Percentiles rank a stretch among this genome's conserved stretches.
Evolutionary conservation across 495 filamentous ascomycete species (phyloP).

Genomic region (Hypoxylon lienhwacheense): DNA sequence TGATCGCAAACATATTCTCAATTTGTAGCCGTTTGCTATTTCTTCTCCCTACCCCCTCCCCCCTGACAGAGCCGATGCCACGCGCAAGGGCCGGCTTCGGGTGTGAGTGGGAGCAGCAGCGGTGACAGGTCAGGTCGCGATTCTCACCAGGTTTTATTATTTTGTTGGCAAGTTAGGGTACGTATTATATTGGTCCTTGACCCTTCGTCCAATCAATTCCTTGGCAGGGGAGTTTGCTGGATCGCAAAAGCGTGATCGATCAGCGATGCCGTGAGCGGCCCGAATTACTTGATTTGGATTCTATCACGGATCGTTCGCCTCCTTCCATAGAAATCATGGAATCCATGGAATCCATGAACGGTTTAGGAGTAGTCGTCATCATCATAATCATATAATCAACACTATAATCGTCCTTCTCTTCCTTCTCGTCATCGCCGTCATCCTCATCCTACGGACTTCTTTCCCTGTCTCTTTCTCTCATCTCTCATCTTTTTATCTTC

Average conservation of each 20-base stretch:
- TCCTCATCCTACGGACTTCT: constrained; percentile 20
- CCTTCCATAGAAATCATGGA: no score
- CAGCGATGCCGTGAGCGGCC: constrained; percentile 22
- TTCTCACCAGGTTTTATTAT: constrained; percentile 8
- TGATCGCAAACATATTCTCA: constrained; percentile 1
- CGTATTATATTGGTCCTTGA: neutral
- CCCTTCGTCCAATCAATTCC: constrained; percentile 18
- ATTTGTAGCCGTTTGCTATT: no score
- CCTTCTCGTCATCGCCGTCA: constrained; percentile 3
- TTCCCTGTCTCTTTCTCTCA: no score
- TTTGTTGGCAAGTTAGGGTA: constrained; percentile 17
- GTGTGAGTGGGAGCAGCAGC: constrained; percentile 13
- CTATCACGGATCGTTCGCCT: constrained; percentile 7
- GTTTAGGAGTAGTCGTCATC: neutral
- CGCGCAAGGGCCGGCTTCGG: constrained; percentile 20
- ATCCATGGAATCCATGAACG: no score
- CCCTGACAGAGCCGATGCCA: constrained; percentile 23
- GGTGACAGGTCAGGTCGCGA: constrained; percentile 11
- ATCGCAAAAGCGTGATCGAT: constrained; percentile 20
- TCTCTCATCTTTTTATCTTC: no score
- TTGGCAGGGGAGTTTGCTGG: constrained; percentile 26
- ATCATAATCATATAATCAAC: neutral
- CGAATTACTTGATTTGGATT: constrained; percentile 18
- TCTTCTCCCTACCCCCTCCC: constrained; percentile 3
- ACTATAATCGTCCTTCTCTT: constrained; percentile 5